Evolutionary conservation across 305 asterid species (phyloP).

Genomic region (Plantago coronopus): DNA sequence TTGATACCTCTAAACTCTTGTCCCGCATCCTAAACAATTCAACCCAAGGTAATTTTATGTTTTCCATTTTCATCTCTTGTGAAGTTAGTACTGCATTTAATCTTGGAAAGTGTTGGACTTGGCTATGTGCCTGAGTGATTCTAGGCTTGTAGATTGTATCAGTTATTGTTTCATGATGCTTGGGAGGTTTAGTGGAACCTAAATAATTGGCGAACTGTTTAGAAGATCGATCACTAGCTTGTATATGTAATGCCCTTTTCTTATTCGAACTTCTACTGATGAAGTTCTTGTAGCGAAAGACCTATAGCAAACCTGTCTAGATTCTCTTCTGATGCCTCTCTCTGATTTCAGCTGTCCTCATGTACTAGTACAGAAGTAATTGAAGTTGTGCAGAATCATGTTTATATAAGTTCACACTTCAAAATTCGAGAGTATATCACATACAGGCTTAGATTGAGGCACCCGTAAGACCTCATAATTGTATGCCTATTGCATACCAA

Average conservation of each 20-base stretch:
- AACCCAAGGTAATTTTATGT: conserved; percentile 38
- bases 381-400: too few species aligned
- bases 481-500: too few species aligned
- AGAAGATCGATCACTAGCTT: background rate
- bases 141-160: background rate
- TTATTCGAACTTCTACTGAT: too few species aligned
- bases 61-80: background rate
- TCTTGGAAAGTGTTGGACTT: background rate
- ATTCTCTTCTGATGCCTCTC: background rate
- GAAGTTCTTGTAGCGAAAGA: too few species aligned
- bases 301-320: too few species aligned
- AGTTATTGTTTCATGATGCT: background rate
- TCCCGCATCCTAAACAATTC: conserved; percentile 46
- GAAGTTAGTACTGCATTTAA: background rate
- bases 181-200: background rate
- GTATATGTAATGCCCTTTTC: background rate
- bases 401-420: too few species aligned
- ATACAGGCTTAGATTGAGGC: too few species aligned
- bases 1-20: conserved; percentile 64
- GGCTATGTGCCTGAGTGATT: background rate
- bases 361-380: too few species aligned
- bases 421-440: too few species aligned
- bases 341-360: too few species aligned
- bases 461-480: too few species aligned
- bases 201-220: background rate